Evolutionary conservation across 495 filamentous ascomycete species (phyloP), one percentile per base, ranked within the genome.

Genomic region (Lasiosphaeria miniovina): DNA sequence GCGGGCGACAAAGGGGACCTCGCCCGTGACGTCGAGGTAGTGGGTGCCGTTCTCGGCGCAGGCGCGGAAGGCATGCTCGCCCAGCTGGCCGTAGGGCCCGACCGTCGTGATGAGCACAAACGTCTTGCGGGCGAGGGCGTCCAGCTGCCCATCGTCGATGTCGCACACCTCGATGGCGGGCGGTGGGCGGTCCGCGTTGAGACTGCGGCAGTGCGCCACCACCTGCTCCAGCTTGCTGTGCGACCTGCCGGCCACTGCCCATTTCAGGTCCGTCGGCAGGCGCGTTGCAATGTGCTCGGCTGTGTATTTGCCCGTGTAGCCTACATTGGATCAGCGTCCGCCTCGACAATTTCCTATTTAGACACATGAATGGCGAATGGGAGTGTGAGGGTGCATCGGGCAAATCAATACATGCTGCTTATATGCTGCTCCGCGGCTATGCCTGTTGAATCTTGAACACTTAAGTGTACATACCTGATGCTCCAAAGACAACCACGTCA

Each of bases 11-110:
- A 89, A 98, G 7, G 90, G 88, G 7, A 84, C 83, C 69, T 98
- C 94, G 41, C 93, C 93, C 11, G 93, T 96, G 36, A 84, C 84
- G 76, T 97, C 93, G 48, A 98, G 77, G 70, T 96, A 96, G 71
- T 96, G 92, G 11, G 93, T 96, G 31, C 93, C 93, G 60, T 85
- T 86, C 52, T 84, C 81, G 36, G 90, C 91, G 70, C 93, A 98
- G n/a, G 93, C 92, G 63, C 89, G 87, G 55, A 98, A 85, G 17
- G 92, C 90, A 46, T 83, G 82, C 49, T 88, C 86, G 46, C 93
- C 92, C 65, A 95, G 88, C 36, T 83, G 66, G 66, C 84, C 75
- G 72, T 93, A 98, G 0, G 93, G 93, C 0, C 93, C 93, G 36
- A 96, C 84, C 48, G 89, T 91, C 54, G 90, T 89, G 69, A 98